Evolutionary conservation across 2,329 filamentous ascomycete genomes (phyloP), one percentile per base, ranked within the genome.

Genomic region (Gyromitra esculenta): DNA sequence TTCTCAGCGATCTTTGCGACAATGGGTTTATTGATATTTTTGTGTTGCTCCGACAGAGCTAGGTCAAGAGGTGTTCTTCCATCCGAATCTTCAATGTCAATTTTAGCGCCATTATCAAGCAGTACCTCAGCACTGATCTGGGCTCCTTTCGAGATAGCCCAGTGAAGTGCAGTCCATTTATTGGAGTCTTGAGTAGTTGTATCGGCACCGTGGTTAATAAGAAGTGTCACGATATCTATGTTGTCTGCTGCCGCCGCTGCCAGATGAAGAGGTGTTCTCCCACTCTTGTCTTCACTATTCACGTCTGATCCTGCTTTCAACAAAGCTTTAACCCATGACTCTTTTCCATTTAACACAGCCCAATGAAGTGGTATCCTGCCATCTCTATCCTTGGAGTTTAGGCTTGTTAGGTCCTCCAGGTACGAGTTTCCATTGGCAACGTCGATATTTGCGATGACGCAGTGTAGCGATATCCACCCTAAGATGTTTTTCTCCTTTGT

Each of bases 291-390:
- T 21, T 56, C 43, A 1, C 45, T 64, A 41, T 65, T 57, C 5
- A 8, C 37, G 52, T 72, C 57, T 18, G 56, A 63, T 35, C 50
- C 39, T 5, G 35, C 39, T 21, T 56, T 15, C 1, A 72, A 21
- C 1, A 72, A 48, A 5, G 45, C 5, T 21, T 72, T 13, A 18
- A 65, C 45, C 31, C 35, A 54, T 13, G 45, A 25, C 7, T 18
- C 18, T 11, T 64, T 43, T 5, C 37, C 45, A 6, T 37, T 57
- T 7, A 64, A 15, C 1, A 63, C 35, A 35, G 68, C 68, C 57
- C 60, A 72, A 25, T 72, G 68, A 35, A 72, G 60, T 4, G 68
- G 59, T 37, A 57, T 72, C 18, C 31, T 54, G 11, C 68, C 68
- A 65, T 72, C 68, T 37, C 48, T 72, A 15, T 72, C 68, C 21